Evolutionary conservation across 345 rosid species (phyloP).

Genomic region (Cardamine resedifolia): DNA sequence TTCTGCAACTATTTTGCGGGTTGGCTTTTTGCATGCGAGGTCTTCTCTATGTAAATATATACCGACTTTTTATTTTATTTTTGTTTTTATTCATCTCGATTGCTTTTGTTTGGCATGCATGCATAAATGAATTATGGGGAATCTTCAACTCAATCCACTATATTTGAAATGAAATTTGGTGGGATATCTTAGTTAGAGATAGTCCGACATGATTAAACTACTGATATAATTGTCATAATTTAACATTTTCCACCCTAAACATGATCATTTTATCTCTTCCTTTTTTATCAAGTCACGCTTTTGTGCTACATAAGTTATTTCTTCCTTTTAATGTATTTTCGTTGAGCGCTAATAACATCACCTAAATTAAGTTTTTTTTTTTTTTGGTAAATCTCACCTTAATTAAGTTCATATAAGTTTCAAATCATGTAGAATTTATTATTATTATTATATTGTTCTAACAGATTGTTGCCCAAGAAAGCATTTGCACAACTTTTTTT

Average conservation of each 20-base stretch:
- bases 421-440: not conserved
- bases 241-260: slow-evolving; percentile 21
- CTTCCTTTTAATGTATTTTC: not conserved
- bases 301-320: slow-evolving; percentile 5
- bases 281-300: slow-evolving; percentile 26
- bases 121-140: slow-evolving; percentile 27
- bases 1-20: slow-evolving; percentile 26
- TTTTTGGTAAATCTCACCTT: not conserved
- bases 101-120: slow-evolving; percentile 41
- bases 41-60: slow-evolving; percentile 33
- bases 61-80: not conserved
- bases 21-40: slow-evolving; percentile 41
- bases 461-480: not conserved
- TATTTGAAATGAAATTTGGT: slow-evolving; percentile 27
- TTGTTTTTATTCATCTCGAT: slow-evolving; percentile 23
- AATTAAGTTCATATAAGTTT: not conserved
- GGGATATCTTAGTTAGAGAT: slow-evolving; percentile 23
- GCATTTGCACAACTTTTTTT: not conserved
- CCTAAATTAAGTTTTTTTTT: not conserved
- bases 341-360: not conserved
- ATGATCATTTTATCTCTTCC: slow-evolving; percentile 24
- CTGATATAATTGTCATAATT: slow-evolving; percentile 31
- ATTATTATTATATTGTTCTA: not conserved
- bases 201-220: slow-evolving; percentile 38
- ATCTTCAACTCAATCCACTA: slow-evolving; percentile 15